phyloP scores from a whole-genome alignment of 2,329 filamentous ascomycete genomes.

The Colletotrichum sp. region DNA sequence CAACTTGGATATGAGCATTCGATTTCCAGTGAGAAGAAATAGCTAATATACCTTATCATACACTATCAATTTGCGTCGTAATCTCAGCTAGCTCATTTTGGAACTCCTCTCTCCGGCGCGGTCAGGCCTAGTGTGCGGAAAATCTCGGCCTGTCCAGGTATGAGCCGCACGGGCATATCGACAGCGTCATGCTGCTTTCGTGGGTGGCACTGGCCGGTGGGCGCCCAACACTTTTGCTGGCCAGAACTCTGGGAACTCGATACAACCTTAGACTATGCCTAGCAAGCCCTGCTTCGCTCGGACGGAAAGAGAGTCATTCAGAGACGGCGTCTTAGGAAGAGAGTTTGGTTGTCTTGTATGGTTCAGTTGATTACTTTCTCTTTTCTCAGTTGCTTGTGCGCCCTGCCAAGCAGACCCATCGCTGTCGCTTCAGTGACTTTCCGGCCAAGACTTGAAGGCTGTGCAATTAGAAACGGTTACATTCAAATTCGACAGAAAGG shows the following conservation, averaged over 20 bases:
- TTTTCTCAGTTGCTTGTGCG: background rate
- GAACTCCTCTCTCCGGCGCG: fast-evolving
- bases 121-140: background rate
- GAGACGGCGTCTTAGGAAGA: background rate
- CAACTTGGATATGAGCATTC: background rate
- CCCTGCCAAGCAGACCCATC: background rate
- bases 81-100: background rate
- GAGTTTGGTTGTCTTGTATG: background rate
- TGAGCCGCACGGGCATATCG: background rate
- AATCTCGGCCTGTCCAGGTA: background rate
- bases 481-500: background rate
- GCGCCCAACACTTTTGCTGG: background rate
- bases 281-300: background rate
- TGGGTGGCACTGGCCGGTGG: background rate
- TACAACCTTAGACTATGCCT: background rate
- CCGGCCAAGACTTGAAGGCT: background rate
- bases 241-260: background rate
- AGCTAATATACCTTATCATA: background rate
- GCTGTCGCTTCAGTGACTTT: background rate
- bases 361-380: background rate
- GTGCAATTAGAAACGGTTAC: background rate
- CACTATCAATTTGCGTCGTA: background rate
- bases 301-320: background rate
- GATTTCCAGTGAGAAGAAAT: background rate
- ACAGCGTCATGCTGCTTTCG: conserved; percentile 36